Conservation (phyloP, 495 filamentous ascomycete genomes). For the Penicillium turbatum region DNA sequence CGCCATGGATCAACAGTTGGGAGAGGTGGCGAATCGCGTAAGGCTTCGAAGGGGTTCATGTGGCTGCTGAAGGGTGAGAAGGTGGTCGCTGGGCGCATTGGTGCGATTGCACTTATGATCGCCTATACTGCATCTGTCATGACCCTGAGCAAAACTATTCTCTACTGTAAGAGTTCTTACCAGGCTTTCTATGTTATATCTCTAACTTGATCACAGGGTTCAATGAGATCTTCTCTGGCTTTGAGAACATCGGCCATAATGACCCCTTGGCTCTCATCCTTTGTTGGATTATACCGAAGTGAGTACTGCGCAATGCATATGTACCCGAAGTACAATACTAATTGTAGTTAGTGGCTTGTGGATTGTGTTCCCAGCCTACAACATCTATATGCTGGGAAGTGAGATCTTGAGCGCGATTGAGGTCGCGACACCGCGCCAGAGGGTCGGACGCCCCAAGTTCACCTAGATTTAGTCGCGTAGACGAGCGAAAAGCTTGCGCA, state of each 20-base stretch:
- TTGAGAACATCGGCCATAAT: conserved; percentile 78
- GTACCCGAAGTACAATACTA: conserved; percentile 1
- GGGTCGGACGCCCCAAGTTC: conserved; percentile 33
- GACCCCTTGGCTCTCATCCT: conserved; percentile 50
- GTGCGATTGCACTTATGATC: conserved; percentile 59
- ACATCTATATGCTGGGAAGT: conserved; percentile 61
- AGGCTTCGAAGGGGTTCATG: conserved; percentile 30
- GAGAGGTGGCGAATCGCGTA: conserved; percentile 31
- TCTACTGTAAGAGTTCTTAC: conserved; percentile 65
- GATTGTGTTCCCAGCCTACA: conserved; percentile 68
- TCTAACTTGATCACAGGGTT: conserved; percentile 50
- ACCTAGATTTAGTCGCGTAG: conserved; percentile 13
- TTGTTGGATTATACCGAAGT: conserved; percentile 81
- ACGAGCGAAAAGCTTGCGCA: not conserved
- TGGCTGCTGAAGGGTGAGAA: conserved; percentile 47
- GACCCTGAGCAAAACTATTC: conserved; percentile 81
- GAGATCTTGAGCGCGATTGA: conserved; percentile 68
- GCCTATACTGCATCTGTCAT: conserved; percentile 68
- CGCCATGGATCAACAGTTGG: conserved; percentile 36
- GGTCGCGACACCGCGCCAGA: conserved; percentile 37
- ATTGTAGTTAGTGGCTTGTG: conserved; percentile 60
- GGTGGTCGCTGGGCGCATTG: conserved; percentile 54
- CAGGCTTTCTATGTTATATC: not conserved
- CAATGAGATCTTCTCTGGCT: conserved; percentile 73
- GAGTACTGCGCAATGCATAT: conserved; percentile 29